A percentile compares a stretch with the other conserved stretches of the same genome.
phyloP scores from a whole-genome alignment of 768 basidiomycete species.

The Auricularia heimuer region DNA sequence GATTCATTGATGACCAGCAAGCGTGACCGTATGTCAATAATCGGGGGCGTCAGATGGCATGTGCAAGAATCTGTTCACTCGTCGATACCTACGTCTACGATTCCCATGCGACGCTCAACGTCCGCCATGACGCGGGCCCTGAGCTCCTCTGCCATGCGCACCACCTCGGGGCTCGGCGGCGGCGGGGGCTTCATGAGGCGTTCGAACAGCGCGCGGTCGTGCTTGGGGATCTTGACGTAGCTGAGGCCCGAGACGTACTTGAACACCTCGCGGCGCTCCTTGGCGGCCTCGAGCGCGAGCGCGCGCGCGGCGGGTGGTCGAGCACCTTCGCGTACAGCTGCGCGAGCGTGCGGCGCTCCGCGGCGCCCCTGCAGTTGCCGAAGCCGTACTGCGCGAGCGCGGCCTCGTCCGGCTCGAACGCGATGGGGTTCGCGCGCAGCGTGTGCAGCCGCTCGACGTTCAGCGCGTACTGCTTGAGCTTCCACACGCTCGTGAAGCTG shows the following conservation, averaged over 20 bases:
- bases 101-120: too few relatives aligned
- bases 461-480: conserved; percentile 25
- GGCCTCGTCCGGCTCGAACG: conserved; percentile 21
- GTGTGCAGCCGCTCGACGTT: background rate
- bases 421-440: conserved; percentile 3
- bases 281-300: conserved; percentile 27
- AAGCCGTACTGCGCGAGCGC: conserved; percentile 17
- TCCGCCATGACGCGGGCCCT: too few relatives aligned
- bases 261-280: conserved; percentile 23
- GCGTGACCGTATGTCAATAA: too few relatives aligned
- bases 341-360: conserved; percentile 20
- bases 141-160: too few relatives aligned
- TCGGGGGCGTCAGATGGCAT: too few relatives aligned
- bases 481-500: conserved; percentile 25
- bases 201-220: too few relatives aligned
- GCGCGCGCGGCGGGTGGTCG: conserved; percentile 17
- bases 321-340: conserved; percentile 27
- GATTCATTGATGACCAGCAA: too few relatives aligned
- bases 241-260: conserved; percentile 18
- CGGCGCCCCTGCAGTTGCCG: conserved; percentile 20
- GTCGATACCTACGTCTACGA: too few relatives aligned
- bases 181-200: too few relatives aligned
- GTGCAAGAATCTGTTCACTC: too few relatives aligned
- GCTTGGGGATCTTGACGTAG: conserved; percentile 12
- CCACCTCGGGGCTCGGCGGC: too few relatives aligned